Evolutionary conservation across 1,284 basidiomycete genomes (phyloP), one percentile per base, ranked within the genome.

Genomic region (Pterulicium gracile): DNA sequence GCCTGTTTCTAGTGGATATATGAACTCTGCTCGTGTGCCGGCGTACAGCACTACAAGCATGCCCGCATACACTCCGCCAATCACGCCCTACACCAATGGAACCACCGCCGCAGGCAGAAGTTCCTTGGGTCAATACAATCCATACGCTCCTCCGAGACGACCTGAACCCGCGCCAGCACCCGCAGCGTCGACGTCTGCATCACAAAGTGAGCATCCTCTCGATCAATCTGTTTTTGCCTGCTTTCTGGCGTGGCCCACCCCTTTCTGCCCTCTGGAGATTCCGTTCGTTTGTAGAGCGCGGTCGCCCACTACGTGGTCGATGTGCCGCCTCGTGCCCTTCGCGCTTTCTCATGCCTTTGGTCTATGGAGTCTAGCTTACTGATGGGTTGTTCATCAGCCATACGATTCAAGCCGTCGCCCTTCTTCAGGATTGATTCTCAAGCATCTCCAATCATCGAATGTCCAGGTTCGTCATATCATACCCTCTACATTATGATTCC

Each of bases 401-500:
- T 91, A 46, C 76, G 74, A 47, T 92, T 91, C 65, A 86, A 81
- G 54, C 69, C 77, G 14, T 89, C 85, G 0, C 88, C 88, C 0
- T 92, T 91, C 59, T 85, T 81, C 55, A 65, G 64, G 18, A 60
- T 87, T 5, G 80, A 87, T 45, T 78, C 84, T 52, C 57, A 69
- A 1, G 74, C 88, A 5, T 82, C 81, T 10, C 47, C 51, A 18
- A 65, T 89, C 17, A 67, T 72, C 7, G 82, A 88, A 60, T 87
- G 88, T 59, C 81, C 81, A 62, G 87, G 87, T 87, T 54, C 54
- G 44, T 44, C 43, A 14, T 39, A 35, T 17, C 27, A 32, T n/a
- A n/a, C 27, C n/a, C n/a, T 32, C 7, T 7, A 32, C 27, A 10
- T 10, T 32, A 10, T 32, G n/a, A 32, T 10, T 7, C 27, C 27